These are phyloP conservation scores for Arachnomyces sp. DNA, from an alignment of 2,329 filamentous ascomycete species.

Conservation along the genomic window DNA sequence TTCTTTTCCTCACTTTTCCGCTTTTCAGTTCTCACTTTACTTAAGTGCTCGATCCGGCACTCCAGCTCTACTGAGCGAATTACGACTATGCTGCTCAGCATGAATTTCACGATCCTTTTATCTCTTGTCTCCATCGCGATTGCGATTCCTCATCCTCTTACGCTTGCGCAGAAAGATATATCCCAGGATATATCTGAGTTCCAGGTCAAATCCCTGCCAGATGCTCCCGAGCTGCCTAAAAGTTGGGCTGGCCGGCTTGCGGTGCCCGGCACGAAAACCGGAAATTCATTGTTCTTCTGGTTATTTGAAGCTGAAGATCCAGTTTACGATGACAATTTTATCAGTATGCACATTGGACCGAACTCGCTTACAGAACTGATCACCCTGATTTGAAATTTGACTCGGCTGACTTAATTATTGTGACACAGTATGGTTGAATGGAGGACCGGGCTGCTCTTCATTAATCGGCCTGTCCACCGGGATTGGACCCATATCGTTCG, in stretches of 20 bases:
- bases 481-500: conserved; percentile 27
- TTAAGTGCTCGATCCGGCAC: too few relatives aligned
- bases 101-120: not conserved
- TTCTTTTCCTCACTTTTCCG: too few relatives aligned
- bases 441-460: conserved; percentile 14
- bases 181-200: conserved; percentile 17
- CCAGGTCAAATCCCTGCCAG: conserved; percentile 23
- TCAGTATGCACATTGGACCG: conserved; percentile 18
- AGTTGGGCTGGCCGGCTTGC: conserved; percentile 30
- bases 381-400: not conserved
- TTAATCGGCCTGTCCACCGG: conserved; percentile 19
- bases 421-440: conserved; percentile 13
- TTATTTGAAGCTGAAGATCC: conserved; percentile 25
- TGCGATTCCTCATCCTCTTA: not conserved
- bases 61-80: too few relatives aligned
- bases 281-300: conserved; percentile 32
- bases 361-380: not conserved
- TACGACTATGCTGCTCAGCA: not conserved
- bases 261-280: conserved; percentile 20
- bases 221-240: conserved; percentile 19
- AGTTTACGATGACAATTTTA: conserved; percentile 25
- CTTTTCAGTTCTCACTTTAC: conserved; percentile 1
- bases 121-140: not conserved
- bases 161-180: not conserved
- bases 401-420: not conserved